These are phyloP conservation scores for Macadamia tetraphylla DNA, from an alignment of 164 flowering plant genomes.

Conservation along the genomic window DNA sequence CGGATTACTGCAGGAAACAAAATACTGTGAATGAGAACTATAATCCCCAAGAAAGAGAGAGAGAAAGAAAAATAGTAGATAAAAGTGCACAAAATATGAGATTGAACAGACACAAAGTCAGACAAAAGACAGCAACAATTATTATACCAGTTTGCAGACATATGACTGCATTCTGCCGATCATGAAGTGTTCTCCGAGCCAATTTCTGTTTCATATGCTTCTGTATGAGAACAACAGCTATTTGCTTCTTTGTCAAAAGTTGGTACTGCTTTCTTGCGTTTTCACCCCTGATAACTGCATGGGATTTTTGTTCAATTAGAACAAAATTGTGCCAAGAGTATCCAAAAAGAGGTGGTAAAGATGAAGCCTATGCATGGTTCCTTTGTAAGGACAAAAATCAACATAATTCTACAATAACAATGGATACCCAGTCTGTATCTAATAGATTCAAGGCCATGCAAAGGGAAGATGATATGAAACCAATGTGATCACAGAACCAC, in stretches of 20 bases:
- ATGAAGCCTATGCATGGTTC: too few relatives aligned
- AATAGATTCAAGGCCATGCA: background rate
- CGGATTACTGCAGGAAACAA: slow-evolving; percentile 46
- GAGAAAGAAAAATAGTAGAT: background rate
- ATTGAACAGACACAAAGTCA: background rate
- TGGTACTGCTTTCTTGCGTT: slow-evolving; percentile 41
- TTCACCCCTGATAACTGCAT: slow-evolving; percentile 75
- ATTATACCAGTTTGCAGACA: slow-evolving; percentile 65
- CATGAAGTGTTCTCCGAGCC: slow-evolving; percentile 23
- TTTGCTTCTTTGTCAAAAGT: slow-evolving; percentile 15
- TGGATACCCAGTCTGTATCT: too few relatives aligned
- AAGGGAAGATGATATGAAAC: background rate
- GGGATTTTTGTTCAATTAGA: background rate
- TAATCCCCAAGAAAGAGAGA: background rate
- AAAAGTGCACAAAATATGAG: background rate
- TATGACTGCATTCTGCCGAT: slow-evolving; percentile 40
- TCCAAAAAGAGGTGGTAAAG: background rate
- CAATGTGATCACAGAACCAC: background rate
- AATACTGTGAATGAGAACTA: too few relatives aligned
- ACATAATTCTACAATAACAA: too few relatives aligned
- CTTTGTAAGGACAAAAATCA: too few relatives aligned
- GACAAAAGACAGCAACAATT: background rate
- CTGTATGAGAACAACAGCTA: slow-evolving; percentile 22
- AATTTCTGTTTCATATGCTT: slow-evolving; percentile 23
- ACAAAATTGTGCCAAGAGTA: too few relatives aligned